Base-by-base conservation (phyloP, 2,329 filamentous ascomycete genomes). In the Coniosporium tulheliwenetii region DNA sequence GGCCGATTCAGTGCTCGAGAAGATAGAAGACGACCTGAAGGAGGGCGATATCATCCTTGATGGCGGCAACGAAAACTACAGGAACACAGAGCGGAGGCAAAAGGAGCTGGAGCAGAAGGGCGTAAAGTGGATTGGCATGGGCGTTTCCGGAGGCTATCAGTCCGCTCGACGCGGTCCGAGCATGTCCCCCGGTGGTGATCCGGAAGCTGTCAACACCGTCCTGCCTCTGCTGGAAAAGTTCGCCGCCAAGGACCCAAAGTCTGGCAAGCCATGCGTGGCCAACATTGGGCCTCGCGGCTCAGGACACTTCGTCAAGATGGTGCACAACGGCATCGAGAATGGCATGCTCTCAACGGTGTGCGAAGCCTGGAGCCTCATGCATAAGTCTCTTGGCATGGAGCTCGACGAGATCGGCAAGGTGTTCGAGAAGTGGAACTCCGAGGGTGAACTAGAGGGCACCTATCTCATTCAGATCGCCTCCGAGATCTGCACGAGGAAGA, bases 251-350 rank as follows among this genome's bases (percentile, higher is more conserved):
- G 70, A 72, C 39, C 52, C 51, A 15, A 57, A 63, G 1, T 37
- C 16, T n/a, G 68, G 69, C 0, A 60, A 54, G 8, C 67, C 71
- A 0, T 77, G 73, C 45, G 67, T 72, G 2, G 62, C 57, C 1
- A 60, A 63, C 19, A 60, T 74, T 37, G 73, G 73, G 0, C 63
- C 66, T 0, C 65, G 64, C 0, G 73, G 73, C 4, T 64, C 66
- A 3, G 73, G 73, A 0, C 73, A 78, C 50, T 77, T 70, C 45
- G 70, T 77, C 7, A 78, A 78, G 57, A 77, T 77, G 71, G 64
- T 76, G 2, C 73, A 78, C 49, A 76, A 77, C 45, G 73, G 72
- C 0, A 77, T 77, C 41, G 73, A 78, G 49, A 71, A 75, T 39
- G 73, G 70, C 1, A 72, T 77, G 64, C 62, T 78, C 52, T 68